phyloP scores from a whole-genome alignment of 257 asterid species.

The Ophiorrhiza pumila region DNA sequence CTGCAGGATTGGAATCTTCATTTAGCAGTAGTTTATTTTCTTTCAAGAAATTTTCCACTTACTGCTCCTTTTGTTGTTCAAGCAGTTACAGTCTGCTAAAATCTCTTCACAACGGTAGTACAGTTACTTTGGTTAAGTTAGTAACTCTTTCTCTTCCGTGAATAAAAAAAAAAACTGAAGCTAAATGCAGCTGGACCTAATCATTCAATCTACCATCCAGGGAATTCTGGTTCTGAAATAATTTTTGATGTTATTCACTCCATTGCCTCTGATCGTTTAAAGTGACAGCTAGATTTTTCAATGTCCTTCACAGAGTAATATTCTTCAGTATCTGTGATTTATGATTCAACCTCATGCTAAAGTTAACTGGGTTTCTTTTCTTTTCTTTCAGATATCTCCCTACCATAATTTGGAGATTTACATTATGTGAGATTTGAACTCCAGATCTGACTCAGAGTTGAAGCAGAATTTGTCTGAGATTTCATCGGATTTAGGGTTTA shows the following conservation, averaged over 20 bases:
- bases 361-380: neutral
- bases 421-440: constrained; percentile 40
- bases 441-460: constrained; percentile 19
- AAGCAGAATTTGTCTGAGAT: constrained; percentile 38
- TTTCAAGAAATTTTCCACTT: neutral
- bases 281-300: neutral
- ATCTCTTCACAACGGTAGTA: neutral
- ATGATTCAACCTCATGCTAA: neutral
- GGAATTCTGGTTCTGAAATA: neutral
- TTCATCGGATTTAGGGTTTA: constrained; percentile 46
- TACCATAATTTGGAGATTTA: constrained; percentile 51
- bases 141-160: neutral
- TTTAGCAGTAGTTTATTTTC: neutral
- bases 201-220: neutral
- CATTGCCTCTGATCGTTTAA: neutral
- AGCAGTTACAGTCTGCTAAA: neutral
- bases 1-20: neutral
- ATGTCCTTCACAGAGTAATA: neutral
- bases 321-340: neutral
- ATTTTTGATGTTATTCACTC: neutral
- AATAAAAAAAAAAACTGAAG: neutral
- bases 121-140: neutral
- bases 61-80: neutral
- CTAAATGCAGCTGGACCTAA: neutral
- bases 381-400: constrained; percentile 43